Conservation (phyloP, 2,329 filamentous ascomycete species). For the Aspergillus hiratsukae region DNA sequence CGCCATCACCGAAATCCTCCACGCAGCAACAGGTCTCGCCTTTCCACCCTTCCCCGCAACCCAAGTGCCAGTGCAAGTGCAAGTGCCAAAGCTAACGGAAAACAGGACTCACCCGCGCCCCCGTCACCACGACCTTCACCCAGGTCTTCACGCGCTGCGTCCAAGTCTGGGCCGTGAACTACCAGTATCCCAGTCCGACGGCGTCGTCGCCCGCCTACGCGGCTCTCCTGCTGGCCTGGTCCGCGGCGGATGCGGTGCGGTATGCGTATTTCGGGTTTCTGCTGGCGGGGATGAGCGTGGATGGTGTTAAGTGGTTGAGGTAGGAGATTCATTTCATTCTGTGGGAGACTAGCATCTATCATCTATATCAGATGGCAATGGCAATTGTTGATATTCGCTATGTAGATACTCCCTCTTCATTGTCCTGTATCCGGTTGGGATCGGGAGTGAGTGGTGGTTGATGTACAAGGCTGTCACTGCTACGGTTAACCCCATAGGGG, state of each 20-base stretch:
- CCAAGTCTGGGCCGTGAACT: constrained; percentile 30
- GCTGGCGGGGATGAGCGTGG: constrained; percentile 11
- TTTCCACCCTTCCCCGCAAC: background rate
- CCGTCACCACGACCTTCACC: constrained; percentile 28
- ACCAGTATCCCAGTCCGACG: constrained; percentile 19
- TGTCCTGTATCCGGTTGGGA: constrained; percentile 25
- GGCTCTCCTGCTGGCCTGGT: constrained; percentile 26
- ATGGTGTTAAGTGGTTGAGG: constrained; percentile 22
- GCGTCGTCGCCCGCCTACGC: constrained; percentile 17
- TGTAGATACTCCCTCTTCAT: constrained; percentile 27
- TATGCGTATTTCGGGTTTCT: constrained; percentile 24
- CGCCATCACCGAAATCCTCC: constrained; percentile 22
- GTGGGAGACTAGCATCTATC: background rate
- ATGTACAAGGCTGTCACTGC: constrained; percentile 21
- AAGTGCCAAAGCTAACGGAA: background rate
- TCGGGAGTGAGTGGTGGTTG: constrained; percentile 27
- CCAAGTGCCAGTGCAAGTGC: background rate
- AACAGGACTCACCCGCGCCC: constrained; percentile 23
- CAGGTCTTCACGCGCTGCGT: constrained; percentile 27
- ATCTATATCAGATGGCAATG: too few relatives aligned
- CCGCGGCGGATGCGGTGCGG: constrained; percentile 22
- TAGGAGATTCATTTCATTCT: background rate
- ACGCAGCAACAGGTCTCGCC: constrained; percentile 19
- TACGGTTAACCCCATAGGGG: constrained; percentile 7
- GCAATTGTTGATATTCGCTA: background rate